Base-by-base conservation (phyloP, 2,329 filamentous ascomycete genomes). In the Colletotrichum viniferum region DNA sequence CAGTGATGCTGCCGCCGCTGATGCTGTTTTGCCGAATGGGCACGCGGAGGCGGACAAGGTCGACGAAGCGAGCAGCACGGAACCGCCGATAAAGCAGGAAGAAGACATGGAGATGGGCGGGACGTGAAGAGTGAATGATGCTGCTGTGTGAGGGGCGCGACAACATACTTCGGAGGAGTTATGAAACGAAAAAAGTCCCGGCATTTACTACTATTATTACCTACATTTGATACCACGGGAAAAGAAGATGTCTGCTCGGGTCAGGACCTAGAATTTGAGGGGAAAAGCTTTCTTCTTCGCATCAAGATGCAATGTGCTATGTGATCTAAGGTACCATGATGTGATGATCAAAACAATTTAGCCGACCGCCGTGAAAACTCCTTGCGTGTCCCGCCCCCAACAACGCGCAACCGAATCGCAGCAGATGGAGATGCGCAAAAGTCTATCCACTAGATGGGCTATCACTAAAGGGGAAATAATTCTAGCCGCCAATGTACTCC, bases 61-160 rank as follows among this genome's bases (percentile, higher is more conserved):
- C 9, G 68, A 69, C 5, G 36, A 65, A 24, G 56, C 24, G 12
- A 30, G 43, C 21, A 60, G 52, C 28, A 36, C 32, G n/a, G 77
- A 78, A 26, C 75, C 66, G 66, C 77, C 75, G 38, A 77, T 78
- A 75, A 78, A 78, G 62, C 58, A 76, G 61, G 77, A 78, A 69
- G 73, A 76, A 28, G 75, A 78, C 18, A 21, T 64, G 34, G 76
- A 77, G 16, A 71, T 77, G 76, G 69, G 28, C 36, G 71, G 68
- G 68, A 62, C 74, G 26, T 73, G 43, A 52, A 52, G 43, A 38
- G 28, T 21, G n/a, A 21, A 4, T 24, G n/a, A 21, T 21, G 43
- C 10, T 21, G 43, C 10, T 52, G 10, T 52, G 43, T 52, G 43
- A 13, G 7, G 43, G n/a, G 43, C 10, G 43, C 10, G 6, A 52